These are phyloP conservation scores for Hyphodiscus sp. DNA, from an alignment of 2,329 filamentous ascomycete species.

Conservation along the genomic window DNA sequence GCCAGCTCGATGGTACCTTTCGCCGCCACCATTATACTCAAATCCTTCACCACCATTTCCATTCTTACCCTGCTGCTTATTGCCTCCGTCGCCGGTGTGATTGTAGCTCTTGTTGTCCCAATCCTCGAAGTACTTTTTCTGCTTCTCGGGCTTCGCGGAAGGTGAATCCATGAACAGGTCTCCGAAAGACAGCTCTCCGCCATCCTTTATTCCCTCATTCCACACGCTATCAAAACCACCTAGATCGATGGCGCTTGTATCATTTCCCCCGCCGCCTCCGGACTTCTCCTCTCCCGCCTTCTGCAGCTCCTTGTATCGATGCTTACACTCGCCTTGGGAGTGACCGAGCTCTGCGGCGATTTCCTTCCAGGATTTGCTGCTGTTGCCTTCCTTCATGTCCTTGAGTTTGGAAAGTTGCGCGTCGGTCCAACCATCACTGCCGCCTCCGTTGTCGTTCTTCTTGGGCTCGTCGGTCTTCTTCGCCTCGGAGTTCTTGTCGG, in stretches of 20 bases:
- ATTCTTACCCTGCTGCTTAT: neutral
- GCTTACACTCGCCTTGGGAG: slow-evolving; percentile 11
- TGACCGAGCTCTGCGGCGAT: slow-evolving; percentile 11
- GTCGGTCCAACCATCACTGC: slow-evolving; percentile 15
- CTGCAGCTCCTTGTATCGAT: slow-evolving; percentile 13
- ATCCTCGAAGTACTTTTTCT: too few species aligned
- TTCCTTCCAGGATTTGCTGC: slow-evolving; percentile 21
- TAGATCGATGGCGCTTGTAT: neutral
- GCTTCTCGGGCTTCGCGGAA: neutral
- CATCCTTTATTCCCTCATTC: neutral
- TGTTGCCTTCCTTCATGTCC: slow-evolving; percentile 19
- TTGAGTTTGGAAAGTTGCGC: slow-evolving; percentile 23
- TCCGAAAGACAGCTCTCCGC: neutral
- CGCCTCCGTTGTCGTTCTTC: neutral
- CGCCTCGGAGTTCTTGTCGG: slow-evolving; percentile 2
- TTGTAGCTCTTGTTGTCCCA: neutral
- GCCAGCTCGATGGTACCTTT: neutral
- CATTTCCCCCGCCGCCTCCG: neutral
- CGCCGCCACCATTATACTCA: neutral
- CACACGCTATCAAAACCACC: neutral
- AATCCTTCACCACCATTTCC: neutral
- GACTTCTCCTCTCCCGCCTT: slow-evolving; percentile 1
- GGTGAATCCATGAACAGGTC: neutral
- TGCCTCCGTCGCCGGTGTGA: neutral
- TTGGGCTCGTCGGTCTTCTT: slow-evolving; percentile 6